Evolutionary conservation across 345 rosid genomes (phyloP).

Genomic region (Salix caprea): DNA sequence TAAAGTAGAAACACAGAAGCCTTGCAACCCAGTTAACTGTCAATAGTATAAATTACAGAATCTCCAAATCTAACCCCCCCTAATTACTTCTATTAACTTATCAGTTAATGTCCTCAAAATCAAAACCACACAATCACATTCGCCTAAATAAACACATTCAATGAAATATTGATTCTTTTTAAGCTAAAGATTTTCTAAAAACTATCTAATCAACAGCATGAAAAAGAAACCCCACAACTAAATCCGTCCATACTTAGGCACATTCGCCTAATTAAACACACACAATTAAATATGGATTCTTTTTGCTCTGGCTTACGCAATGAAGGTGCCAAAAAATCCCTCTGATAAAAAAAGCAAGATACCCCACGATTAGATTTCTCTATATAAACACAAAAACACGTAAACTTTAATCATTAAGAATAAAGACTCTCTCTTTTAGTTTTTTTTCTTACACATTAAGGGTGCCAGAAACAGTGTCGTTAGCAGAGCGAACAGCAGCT

Average conservation of each 20-base stretch:
- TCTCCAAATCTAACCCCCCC: not conserved
- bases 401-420: not conserved
- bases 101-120: not conserved
- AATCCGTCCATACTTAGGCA: not conserved
- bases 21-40: not conserved
- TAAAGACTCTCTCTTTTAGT: not conserved
- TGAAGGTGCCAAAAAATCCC: not conserved
- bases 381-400: not conserved
- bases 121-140: not conserved
- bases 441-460: slow-evolving; percentile 23
- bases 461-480: slow-evolving; percentile 28
- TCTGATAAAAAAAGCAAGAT: not conserved
- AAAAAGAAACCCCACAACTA: not conserved
- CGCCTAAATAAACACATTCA: not conserved
- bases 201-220: not conserved
- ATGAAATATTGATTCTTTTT: not conserved
- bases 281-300: not conserved
- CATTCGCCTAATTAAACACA: no score
- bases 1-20: not conserved
- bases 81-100: not conserved
- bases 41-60: not conserved
- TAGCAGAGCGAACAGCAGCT: slow-evolving; percentile 29
- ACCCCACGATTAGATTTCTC: not conserved
- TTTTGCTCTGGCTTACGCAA: not conserved
- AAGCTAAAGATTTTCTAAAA: not conserved